These are phyloP conservation scores for Colletotrichum agaves DNA, from an alignment of 2,329 filamentous ascomycete genomes.

Conservation along the genomic window DNA sequence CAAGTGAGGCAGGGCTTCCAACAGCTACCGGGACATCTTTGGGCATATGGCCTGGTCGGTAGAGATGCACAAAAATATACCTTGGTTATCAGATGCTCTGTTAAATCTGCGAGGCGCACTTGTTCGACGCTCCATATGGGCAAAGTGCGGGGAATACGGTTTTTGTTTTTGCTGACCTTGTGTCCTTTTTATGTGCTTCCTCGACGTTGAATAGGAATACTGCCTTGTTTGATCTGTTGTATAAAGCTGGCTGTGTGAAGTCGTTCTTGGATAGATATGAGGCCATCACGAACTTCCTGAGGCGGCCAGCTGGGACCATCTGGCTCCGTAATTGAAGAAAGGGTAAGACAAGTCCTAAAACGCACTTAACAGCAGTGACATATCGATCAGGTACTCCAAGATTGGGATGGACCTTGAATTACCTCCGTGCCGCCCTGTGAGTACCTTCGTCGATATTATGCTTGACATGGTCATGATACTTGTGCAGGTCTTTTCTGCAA, in stretches of 20 bases:
- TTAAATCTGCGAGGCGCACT: conserved; percentile 4
- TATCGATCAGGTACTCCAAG: too few species aligned
- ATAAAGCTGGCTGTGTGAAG: too few species aligned
- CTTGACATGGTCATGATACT: too few species aligned
- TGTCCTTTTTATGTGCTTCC: too few species aligned
- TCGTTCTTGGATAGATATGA: neutral
- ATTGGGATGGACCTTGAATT: conserved; percentile 39
- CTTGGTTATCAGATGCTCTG: neutral
- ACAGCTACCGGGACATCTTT: conserved; percentile 10
- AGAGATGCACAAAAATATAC: neutral
- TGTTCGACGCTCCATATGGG: conserved; percentile 4
- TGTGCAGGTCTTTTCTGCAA: conserved; percentile 48
- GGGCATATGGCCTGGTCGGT: conserved; percentile 8
- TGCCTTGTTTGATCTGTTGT: too few species aligned
- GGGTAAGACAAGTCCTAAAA: too few species aligned
- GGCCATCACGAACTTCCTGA: neutral
- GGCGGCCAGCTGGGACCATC: too few species aligned
- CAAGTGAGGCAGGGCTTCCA: neutral
- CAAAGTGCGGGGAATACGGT: neutral
- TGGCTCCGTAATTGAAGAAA: neutral
- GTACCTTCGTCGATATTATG: conserved; percentile 31
- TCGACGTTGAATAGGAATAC: too few species aligned
- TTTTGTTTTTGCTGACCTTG: neutral
- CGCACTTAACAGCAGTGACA: conserved; percentile 11
- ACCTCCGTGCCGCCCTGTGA: conserved; percentile 56